Base-by-base conservation (phyloP, 78 protist genomes). In the Dictyostelium brefeldianum region DNA sequence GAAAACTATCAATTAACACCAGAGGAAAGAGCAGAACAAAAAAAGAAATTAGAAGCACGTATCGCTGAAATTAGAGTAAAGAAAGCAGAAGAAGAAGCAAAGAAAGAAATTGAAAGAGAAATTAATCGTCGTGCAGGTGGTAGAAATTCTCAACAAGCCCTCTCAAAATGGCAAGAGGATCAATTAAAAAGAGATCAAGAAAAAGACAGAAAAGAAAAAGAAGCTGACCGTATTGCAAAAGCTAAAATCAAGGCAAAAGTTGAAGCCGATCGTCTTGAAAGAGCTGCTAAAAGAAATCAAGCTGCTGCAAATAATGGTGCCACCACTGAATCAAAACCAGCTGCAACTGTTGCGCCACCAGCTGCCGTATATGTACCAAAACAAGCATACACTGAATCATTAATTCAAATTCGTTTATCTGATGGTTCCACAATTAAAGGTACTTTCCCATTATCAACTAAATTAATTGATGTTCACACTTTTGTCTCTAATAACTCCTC, bases 61-160 rank as follows among this genome's bases (percentile, higher is more conserved):
- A 43, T 92, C 5, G 50, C 10, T n/a, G 77, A 83, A 36, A 22
- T 78, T 29, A 46, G 95, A 48, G 69, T 14, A 65, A 78, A 78
- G 57, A 83, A 94, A 53, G 91, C 80, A 0, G 91, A 79, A 51
- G 94, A 84, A 14, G 96, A 89, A 36, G 95, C 90, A 6, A 78
- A 80, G 54, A 54, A 54, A 18, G 92, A 94, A 56, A 85, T 83
- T 64, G 91, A 83, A n/a, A 80, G 94, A 48, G 96, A 94, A 51
- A 73, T 87, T 4, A 59, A 14, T 25, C 53, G 96, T 29, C 43
- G 92, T 41, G 9, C 15, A 20, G 54, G 80, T 47, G 96, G 95
- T 15, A 79, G 87, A 54, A n/a, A 27, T 12, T 56, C 78, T 46
- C 84, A 70, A 53, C 82, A 85, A 18, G 77, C 96, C 2, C 71